These are phyloP conservation scores for Ophiostoma angusticollis DNA, from an alignment of 2,329 filamentous ascomycete genomes.

Conservation along the genomic window DNA sequence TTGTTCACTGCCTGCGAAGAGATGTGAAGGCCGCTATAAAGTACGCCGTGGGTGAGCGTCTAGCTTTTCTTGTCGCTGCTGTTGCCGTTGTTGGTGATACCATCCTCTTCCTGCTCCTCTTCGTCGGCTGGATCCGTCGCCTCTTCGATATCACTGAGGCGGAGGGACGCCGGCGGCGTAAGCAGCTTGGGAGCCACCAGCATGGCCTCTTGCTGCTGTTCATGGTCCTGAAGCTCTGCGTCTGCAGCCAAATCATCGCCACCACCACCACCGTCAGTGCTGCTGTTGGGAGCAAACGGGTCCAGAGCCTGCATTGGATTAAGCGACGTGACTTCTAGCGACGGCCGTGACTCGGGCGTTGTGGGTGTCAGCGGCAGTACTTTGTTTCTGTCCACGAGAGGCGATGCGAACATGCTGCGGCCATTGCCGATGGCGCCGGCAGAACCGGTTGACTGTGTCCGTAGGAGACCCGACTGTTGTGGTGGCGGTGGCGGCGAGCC, in stretches of 20 bases:
- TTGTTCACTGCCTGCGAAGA: too few species aligned
- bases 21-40: too few species aligned
- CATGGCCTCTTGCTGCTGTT: not conserved
- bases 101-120: not conserved
- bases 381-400: slow-evolving; percentile 18
- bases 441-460: not conserved
- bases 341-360: not conserved
- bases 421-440: not conserved
- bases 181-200: not conserved
- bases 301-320: too few species aligned
- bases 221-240: too few species aligned
- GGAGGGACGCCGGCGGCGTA: slow-evolving; percentile 1
- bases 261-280: too few species aligned
- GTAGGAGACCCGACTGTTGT: not conserved
- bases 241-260: too few species aligned
- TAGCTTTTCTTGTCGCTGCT: too few species aligned
- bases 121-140: slow-evolving; percentile 2
- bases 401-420: not conserved
- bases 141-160: slow-evolving; percentile 9
- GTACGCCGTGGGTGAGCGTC: too few species aligned
- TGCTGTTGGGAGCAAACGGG: too few species aligned
- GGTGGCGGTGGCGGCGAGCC: slow-evolving; percentile 3
- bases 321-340: too few species aligned
- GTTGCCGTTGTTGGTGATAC: not conserved
- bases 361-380: slow-evolving; percentile 22